These are phyloP conservation scores for Phylloporus rhodoxanthus DNA, from an alignment of 768 basidiomycete genomes.

Conservation along the genomic window DNA sequence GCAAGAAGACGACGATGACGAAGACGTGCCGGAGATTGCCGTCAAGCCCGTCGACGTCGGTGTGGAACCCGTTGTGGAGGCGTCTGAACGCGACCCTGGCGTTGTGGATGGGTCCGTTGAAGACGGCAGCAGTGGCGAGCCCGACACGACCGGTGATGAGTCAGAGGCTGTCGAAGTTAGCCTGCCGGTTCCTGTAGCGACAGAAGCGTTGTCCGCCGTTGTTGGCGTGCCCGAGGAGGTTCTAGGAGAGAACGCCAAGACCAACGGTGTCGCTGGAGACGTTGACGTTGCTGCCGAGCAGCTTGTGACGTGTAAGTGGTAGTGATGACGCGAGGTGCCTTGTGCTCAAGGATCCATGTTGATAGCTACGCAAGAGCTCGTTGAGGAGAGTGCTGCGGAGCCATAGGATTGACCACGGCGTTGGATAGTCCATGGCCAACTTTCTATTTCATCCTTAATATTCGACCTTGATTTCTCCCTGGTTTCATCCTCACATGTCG, in stretches of 20 bases:
- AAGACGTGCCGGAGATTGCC: slow-evolving; percentile 1
- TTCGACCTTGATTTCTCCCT: background rate
- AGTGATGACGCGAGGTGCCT: background rate
- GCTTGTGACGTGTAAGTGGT: slow-evolving; percentile 9
- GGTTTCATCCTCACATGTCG: background rate
- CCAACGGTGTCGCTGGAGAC: background rate
- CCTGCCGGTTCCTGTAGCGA: background rate
- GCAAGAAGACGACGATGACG: background rate
- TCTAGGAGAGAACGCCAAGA: background rate
- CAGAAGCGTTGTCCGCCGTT: background rate
- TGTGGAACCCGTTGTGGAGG: background rate
- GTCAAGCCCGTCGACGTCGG: background rate
- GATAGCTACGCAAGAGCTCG: background rate
- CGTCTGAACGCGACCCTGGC: slow-evolving; percentile 1
- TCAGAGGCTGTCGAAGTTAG: background rate
- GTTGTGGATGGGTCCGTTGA: background rate
- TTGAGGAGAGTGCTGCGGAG: slow-evolving; percentile 4
- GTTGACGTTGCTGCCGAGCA: background rate
- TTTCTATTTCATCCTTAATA: background rate
- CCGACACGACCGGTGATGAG: background rate
- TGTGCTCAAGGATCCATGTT: slow-evolving; percentile 1
- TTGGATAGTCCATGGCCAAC: background rate
- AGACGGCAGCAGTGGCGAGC: background rate
- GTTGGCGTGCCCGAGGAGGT: background rate
- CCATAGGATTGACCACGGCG: background rate